Conservation (phyloP, 208 protist genomes). For the Trypanosoma grayi region DNA sequence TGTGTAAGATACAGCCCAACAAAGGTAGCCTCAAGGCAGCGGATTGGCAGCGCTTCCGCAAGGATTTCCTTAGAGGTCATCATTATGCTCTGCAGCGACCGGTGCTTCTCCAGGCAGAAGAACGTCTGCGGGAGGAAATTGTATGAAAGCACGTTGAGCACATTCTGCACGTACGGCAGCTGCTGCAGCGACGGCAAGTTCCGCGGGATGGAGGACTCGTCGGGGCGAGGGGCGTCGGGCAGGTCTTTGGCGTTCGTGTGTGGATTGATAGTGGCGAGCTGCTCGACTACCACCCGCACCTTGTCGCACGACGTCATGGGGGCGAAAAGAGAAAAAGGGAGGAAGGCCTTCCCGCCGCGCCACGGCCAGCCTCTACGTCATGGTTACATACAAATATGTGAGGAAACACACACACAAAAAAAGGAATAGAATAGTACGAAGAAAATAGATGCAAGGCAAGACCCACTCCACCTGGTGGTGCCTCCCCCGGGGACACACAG, state of each 20-base stretch:
- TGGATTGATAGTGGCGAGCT: conserved; percentile 63
- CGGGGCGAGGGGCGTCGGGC: conserved; percentile 65
- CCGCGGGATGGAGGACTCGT: conserved; percentile 53
- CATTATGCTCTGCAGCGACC: conserved; percentile 82
- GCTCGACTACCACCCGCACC: conserved; percentile 47
- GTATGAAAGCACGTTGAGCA: conserved; percentile 77
- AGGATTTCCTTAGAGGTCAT: conserved; percentile 80
- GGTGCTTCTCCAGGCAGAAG: conserved; percentile 88
- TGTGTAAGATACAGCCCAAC: conserved; percentile 82
- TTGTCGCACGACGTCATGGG: conserved; percentile 12
- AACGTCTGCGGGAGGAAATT: conserved; percentile 91
- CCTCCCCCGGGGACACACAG: too few species aligned
- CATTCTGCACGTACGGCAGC: conserved; percentile 65
- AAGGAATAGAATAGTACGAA: neutral
- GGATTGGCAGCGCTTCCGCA: conserved; percentile 83
- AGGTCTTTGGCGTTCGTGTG: conserved; percentile 52
- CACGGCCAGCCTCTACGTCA: neutral
- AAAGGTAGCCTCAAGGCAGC: conserved; percentile 92
- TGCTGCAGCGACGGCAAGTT: conserved; percentile 47
- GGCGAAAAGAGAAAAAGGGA: conserved; percentile 3
- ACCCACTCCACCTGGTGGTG: too few species aligned
- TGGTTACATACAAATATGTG: too few species aligned
- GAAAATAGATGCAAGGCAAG: conserved; percentile 1
- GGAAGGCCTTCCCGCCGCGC: neutral
- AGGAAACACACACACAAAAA: too few species aligned